Evolutionary conservation across 805 yeast species (phyloP).

Genomic region (Kregervanrija delftensis): DNA sequence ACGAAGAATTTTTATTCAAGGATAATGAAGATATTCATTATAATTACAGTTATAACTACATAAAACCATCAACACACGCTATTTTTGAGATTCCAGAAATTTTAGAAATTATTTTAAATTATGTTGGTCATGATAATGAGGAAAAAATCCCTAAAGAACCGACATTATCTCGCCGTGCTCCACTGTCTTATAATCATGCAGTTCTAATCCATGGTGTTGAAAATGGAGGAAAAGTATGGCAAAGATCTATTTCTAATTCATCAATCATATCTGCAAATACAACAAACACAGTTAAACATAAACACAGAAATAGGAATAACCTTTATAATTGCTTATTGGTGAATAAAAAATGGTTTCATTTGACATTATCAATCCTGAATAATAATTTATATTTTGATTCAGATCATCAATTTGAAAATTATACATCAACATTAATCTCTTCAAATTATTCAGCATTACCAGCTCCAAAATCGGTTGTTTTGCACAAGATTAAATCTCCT

Average conservation of each 20-base stretch:
- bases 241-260: constrained; percentile 16
- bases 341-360: constrained; percentile 55
- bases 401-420: constrained; percentile 31
- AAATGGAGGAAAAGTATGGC: constrained; percentile 36
- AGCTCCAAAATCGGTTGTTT: constrained; percentile 39
- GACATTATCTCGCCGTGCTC: constrained; percentile 57
- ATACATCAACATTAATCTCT: constrained; percentile 4
- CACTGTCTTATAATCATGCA: constrained; percentile 62
- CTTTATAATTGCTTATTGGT: constrained; percentile 62
- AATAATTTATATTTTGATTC: constrained; percentile 49
- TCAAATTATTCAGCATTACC: neutral
- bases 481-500: constrained; percentile 55
- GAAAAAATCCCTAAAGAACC: constrained; percentile 54
- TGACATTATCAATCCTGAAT: constrained; percentile 49
- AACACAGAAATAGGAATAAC: constrained; percentile 12
- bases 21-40: neutral
- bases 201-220: constrained; percentile 43
- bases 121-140: constrained; percentile 45
- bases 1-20: neutral
- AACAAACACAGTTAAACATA: too few species aligned
- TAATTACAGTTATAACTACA: neutral
- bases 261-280: constrained; percentile 3
- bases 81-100: constrained; percentile 78
- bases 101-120: constrained; percentile 48
- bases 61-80: neutral